Evolutionary conservation across 495 filamentous ascomycete genomes (phyloP), one percentile per base, ranked within the genome.

Genomic region (Penicillium ucsense): DNA sequence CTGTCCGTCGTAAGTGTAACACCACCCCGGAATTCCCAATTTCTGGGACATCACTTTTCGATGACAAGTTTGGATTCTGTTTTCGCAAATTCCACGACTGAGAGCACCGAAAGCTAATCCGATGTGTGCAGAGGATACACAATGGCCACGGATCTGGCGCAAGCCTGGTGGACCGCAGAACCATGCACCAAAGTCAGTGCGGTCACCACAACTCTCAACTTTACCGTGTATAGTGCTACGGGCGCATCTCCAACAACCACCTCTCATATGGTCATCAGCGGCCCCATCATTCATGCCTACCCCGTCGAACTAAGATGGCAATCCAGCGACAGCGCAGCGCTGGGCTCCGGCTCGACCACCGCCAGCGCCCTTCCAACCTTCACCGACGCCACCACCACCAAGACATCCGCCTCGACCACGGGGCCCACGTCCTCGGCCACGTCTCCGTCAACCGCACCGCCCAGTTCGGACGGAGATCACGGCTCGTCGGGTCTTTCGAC

Each of bases 291-390:
- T 4, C 41, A 43, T 7, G 41, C 41, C 5, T 33, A 33, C 28
- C 41, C 41, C n/a, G 10, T 43, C 10, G 41, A 34, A 33, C 41
- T 43, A n/a, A 34, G 30, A 33, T 43, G 41, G 41, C 41, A 43
- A 34, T 43, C 41, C 41, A 43, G 10, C 31, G 41, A 34, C 41
- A 28, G 30, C n/a, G 20, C 20, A 20, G 20, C 20, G 20, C 20
- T 20, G 20, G 20, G 20, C 20, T 20, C 20, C 20, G 20, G 20
- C 20, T 20, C 20, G 20, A 20, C 20, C 20, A 20, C 39, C 8
- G 39, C 28, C 8, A 41, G 27, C 8, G 39, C 29, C 12, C 4
- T 28, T 6, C 9, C 29, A 4, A 41, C 20, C 11, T 41, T 20
- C 28, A 31, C n/a, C 39, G 9, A 11, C 11, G 27, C 8, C 5